phyloP scores from a whole-genome alignment of 345 rosid genomes.

The Salix udensis region DNA sequence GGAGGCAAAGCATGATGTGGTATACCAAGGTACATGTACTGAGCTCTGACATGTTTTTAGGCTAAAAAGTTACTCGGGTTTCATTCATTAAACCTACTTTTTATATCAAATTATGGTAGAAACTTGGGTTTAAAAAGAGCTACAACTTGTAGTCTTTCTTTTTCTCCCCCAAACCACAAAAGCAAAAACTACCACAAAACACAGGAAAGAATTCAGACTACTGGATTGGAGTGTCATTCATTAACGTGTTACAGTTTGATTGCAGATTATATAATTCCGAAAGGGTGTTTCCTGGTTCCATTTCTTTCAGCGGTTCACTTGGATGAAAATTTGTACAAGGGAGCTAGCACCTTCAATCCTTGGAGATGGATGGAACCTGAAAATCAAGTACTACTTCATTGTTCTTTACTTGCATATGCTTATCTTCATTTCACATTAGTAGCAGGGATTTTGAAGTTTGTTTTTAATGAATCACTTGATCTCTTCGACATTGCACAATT shows the following conservation, averaged over 20 bases:
- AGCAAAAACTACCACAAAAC: too few species aligned
- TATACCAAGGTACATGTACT: slow-evolving; percentile 47
- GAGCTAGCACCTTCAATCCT: slow-evolving; percentile 58
- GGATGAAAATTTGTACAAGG: slow-evolving; percentile 58
- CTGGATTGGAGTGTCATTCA: background rate
- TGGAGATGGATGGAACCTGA: slow-evolving; percentile 87
- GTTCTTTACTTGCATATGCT: background rate
- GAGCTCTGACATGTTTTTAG: background rate
- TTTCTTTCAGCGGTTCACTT: slow-evolving; percentile 82
- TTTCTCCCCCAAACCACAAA: too few species aligned
- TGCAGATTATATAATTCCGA: slow-evolving; percentile 73
- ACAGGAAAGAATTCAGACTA: too few species aligned
- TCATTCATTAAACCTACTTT: too few species aligned
- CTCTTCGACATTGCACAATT: background rate
- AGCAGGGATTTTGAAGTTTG: background rate
- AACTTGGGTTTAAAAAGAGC: too few species aligned
- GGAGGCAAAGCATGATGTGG: slow-evolving; percentile 73
- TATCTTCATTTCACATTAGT: background rate
- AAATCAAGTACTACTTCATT: slow-evolving; percentile 41
- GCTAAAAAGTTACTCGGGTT: too few species aligned
- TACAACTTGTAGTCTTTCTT: too few species aligned
- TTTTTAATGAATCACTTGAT: too few species aligned
- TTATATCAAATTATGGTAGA: background rate
- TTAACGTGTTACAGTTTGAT: background rate
- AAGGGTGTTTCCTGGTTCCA: slow-evolving; percentile 79